A percentile compares a stretch with the other conserved stretches of the same genome.
Conservation (phyloP, 306 rosid species). For the Medicago arabica region DNA sequence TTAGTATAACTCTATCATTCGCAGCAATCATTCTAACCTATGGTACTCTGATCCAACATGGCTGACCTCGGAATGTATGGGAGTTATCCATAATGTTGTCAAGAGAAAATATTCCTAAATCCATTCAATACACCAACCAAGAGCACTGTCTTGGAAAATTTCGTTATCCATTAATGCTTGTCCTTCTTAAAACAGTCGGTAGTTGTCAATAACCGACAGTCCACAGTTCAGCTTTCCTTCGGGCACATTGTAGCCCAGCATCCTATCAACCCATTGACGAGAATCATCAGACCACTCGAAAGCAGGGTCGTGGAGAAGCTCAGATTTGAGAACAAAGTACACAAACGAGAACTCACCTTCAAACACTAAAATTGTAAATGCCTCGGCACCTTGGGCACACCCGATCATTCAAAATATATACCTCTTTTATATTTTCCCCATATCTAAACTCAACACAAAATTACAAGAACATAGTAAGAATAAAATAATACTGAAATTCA, state of each 20-base stretch:
- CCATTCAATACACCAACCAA: conserved; percentile 79
- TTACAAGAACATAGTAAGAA: no score
- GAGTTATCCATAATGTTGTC: conserved; percentile 69
- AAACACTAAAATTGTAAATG: no score
- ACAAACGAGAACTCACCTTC: conserved; percentile 14
- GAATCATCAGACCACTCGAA: conserved; percentile 72
- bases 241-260: conserved; percentile 96
- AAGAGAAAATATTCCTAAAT: conserved; percentile 66
- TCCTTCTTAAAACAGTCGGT: conserved; percentile 56
- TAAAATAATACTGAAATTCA: no score
- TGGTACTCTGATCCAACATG: conserved; percentile 67
- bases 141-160: conserved; percentile 62
- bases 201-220: conserved; percentile 64
- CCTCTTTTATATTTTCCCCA: no score
- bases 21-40: conserved; percentile 82
- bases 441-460: no score
- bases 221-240: conserved; percentile 83
- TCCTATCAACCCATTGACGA: conserved; percentile 75
- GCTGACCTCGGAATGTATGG: conserved; percentile 64
- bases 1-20: conserved; percentile 78
- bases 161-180: conserved; percentile 55
- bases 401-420: no score
- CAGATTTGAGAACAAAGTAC: conserved; percentile 70
- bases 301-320: conserved; percentile 75
- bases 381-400: no score